phyloP scores from a whole-genome alignment of 345 rosid genomes.

The Syzygium grande region DNA sequence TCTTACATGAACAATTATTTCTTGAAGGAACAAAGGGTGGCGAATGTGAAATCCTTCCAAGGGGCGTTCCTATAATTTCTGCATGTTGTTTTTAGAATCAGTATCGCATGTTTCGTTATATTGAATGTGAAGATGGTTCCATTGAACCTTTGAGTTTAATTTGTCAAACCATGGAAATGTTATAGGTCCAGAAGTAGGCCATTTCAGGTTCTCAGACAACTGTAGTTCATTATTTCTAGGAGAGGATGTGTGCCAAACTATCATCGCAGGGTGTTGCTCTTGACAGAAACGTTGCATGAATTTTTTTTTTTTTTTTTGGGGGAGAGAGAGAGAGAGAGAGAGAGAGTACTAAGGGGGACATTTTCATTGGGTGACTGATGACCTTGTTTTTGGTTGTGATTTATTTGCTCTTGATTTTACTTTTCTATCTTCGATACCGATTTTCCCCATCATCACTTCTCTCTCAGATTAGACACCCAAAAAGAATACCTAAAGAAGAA shows the following conservation, averaged over 20 bases:
- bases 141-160: not conserved
- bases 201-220: not conserved
- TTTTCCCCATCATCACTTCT: not conserved
- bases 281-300: not conserved
- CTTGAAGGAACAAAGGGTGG: not conserved
- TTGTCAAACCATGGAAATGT: not conserved
- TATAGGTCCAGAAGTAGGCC: not conserved
- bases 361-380: not conserved
- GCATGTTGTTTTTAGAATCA: not conserved
- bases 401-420: not conserved
- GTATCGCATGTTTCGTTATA: not conserved
- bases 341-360: not conserved
- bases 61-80: not conserved
- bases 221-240: not conserved
- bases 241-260: not conserved
- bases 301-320: not conserved
- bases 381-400: not conserved
- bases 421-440: not conserved
- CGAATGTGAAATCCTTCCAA: not conserved
- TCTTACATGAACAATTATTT: not conserved
- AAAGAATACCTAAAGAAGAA: not conserved
- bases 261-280: not conserved
- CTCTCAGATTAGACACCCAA: not conserved
- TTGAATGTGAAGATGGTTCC: not conserved
- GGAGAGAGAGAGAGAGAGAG: rapidly evolving